A percentile compares a stretch with the other conserved stretches of the same genome.
Evolutionary conservation across 2,329 filamentous ascomycete genomes (phyloP).

Genomic region (Reticulascus tulasneorum): DNA sequence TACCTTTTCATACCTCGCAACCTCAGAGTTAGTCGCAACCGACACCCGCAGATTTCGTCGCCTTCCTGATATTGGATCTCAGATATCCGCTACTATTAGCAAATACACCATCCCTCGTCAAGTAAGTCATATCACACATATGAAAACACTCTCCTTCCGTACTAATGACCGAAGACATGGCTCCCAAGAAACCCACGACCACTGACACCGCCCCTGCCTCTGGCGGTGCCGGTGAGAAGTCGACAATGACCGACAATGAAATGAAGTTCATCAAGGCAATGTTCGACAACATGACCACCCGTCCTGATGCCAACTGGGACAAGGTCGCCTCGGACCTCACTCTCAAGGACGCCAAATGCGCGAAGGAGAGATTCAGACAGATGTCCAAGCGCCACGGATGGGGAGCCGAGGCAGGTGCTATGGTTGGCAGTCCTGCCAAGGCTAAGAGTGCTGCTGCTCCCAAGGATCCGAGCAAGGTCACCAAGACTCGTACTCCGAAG

Average conservation of each 20-base stretch:
- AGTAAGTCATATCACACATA: not conserved
- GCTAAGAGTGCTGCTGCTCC: constrained; percentile 14
- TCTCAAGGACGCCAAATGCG: constrained; percentile 34
- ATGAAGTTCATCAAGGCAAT: constrained; percentile 35
- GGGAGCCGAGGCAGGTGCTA: constrained; percentile 20
- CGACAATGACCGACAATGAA: constrained; percentile 29
- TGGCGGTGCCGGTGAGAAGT: constrained; percentile 13
- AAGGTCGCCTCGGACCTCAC: constrained; percentile 30
- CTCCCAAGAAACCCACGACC: constrained; percentile 25
- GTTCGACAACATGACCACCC: constrained; percentile 36
- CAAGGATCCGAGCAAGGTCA: constrained; percentile 21
- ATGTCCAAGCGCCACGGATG: constrained; percentile 37
- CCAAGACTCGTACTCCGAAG: constrained; percentile 26
- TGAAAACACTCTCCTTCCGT: not conserved
- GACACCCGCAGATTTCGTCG: no score
- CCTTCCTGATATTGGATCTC: no score
- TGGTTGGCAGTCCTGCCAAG: constrained; percentile 24
- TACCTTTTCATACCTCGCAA: not conserved
- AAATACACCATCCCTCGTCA: no score
- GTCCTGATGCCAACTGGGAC: constrained; percentile 37
- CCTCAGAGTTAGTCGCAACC: not conserved
- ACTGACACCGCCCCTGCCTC: constrained; percentile 12
- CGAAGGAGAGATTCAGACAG: constrained; percentile 36
- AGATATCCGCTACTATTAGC: no score
- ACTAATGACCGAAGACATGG: constrained; percentile 19